A percentile compares a stretch with the other conserved stretches of the same genome.
Evolutionary conservation across 1,284 basidiomycete species (phyloP).

Genomic region (Ceratobasidium theobromae): DNA sequence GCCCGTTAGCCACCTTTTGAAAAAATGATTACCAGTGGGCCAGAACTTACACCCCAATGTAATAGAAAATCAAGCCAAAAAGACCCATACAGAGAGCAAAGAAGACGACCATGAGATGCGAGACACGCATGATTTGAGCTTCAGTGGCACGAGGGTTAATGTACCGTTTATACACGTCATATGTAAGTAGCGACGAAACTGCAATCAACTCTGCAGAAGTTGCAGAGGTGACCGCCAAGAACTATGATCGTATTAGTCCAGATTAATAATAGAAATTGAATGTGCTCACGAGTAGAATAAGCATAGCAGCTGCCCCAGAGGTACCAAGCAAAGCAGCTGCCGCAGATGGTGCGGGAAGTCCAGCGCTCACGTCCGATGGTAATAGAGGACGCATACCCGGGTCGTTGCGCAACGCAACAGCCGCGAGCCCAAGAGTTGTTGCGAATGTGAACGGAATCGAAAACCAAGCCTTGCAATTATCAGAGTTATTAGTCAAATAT

Average conservation of each 20-base stretch:
- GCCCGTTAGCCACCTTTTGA: not conserved
- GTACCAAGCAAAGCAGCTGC: slow-evolving; percentile 78
- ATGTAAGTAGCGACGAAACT: slow-evolving; percentile 76
- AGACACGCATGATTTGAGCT: slow-evolving; percentile 57
- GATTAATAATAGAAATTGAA: not conserved
- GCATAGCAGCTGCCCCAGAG: slow-evolving; percentile 67
- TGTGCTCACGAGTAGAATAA: slow-evolving; percentile 57
- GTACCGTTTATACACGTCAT: slow-evolving; percentile 70
- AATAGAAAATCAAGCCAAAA: slow-evolving; percentile 83
- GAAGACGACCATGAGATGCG: slow-evolving; percentile 55
- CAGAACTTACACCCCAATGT: slow-evolving; percentile 64
- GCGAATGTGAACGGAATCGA: slow-evolving; percentile 76
- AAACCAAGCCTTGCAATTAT: slow-evolving; percentile 52
- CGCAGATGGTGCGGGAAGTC: slow-evolving; percentile 79
- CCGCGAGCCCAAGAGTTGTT: slow-evolving; percentile 79
- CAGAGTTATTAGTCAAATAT: slow-evolving; percentile 15
- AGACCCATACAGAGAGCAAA: slow-evolving; percentile 81
- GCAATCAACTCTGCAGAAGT: slow-evolving; percentile 90
- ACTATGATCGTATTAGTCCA: slow-evolving; percentile 42
- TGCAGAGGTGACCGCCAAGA: slow-evolving; percentile 73
- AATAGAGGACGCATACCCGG: slow-evolving; percentile 63
- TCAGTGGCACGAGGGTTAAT: slow-evolving; percentile 61
- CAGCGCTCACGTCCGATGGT: slow-evolving; percentile 72
- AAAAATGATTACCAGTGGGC: not conserved
- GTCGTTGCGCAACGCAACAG: slow-evolving; percentile 74